Evolutionary conservation across 176 grass and related monocot genomes (phyloP).

Genomic region (Tuctoria greenei): DNA sequence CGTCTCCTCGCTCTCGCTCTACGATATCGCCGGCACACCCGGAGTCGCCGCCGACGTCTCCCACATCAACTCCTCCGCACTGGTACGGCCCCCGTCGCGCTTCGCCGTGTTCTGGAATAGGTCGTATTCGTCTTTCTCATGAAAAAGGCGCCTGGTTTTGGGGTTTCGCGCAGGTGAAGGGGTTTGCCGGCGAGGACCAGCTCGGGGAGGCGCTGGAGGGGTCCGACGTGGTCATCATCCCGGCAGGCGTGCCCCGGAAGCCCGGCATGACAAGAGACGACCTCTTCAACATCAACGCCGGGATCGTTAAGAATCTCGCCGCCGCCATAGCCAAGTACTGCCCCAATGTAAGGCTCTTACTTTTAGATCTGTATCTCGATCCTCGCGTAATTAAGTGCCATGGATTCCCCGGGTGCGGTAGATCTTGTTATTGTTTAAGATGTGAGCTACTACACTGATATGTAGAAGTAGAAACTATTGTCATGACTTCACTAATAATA

Average conservation of each 20-base stretch:
- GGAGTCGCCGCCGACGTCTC: conserved; percentile 74
- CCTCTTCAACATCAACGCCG: conserved; percentile 78
- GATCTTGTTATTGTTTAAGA: conserved; percentile 6
- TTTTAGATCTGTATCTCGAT: neutral
- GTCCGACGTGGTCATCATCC: conserved; percentile 64
- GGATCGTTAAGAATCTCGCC: conserved; percentile 59
- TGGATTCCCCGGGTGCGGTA: neutral
- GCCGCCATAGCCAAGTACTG: conserved; percentile 59
- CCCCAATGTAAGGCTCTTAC: conserved; percentile 50
- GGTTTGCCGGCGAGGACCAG: conserved; percentile 46
- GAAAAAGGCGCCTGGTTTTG: neutral
- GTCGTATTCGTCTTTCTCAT: neutral
- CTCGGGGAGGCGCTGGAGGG: conserved; percentile 55
- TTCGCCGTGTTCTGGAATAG: neutral
- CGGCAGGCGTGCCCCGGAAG: conserved; percentile 69
- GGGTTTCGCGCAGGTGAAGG: conserved; percentile 45
- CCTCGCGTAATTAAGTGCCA: neutral
- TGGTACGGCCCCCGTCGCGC: neutral
- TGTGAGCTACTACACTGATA: neutral
- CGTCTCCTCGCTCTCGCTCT: conserved; percentile 65
- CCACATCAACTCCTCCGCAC: conserved; percentile 62
- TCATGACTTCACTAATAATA: neutral
- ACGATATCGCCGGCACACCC: conserved; percentile 62
- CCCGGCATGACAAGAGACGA: conserved; percentile 80
- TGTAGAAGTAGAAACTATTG: neutral